These are phyloP conservation scores for Cryptococcus neoformans DNA, from an alignment of 1,284 basidiomycete genomes.

Conservation along the genomic window DNA sequence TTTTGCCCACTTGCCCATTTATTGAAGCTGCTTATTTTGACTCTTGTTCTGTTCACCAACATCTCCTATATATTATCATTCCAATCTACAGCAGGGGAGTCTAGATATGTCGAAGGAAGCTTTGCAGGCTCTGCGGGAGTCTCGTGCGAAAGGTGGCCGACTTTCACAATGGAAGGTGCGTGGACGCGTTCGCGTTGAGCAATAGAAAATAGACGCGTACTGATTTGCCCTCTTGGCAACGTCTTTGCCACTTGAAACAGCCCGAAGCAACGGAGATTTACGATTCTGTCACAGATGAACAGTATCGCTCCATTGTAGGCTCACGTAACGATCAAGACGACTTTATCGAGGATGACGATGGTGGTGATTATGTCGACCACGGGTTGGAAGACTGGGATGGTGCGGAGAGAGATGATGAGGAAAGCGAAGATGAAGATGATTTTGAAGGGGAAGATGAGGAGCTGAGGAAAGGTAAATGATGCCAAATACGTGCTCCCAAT, in stretches of 20 bases:
- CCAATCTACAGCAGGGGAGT: no score
- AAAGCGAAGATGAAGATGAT: slow-evolving; percentile 48
- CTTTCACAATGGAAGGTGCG: slow-evolving; percentile 52
- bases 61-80: no score
- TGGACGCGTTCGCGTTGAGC: background rate
- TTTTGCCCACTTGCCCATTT: no score
- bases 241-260: slow-evolving; percentile 9
- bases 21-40: no score
- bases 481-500: background rate
- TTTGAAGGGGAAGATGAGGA: slow-evolving; percentile 50
- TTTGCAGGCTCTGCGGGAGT: slow-evolving; percentile 51
- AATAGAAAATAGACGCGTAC: background rate
- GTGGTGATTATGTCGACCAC: slow-evolving; percentile 89
- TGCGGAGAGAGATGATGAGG: slow-evolving; percentile 40
- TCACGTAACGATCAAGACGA: slow-evolving; percentile 76
- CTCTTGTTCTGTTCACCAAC: no score
- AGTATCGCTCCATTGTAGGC: slow-evolving; percentile 82
- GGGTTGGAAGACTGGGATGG: slow-evolving; percentile 86
- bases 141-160: slow-evolving; percentile 50
- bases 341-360: slow-evolving; percentile 94
- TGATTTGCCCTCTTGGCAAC: background rate
- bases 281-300: slow-evolving; percentile 88
- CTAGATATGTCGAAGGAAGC: slow-evolving; percentile 7
- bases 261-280: slow-evolving; percentile 71
- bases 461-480: slow-evolving; percentile 33